Percentiles rank a stretch among this genome's conserved stretches.
phyloP scores from a whole-genome alignment of 2,329 filamentous ascomycete genomes.

The Gremmenia infestans region DNA sequence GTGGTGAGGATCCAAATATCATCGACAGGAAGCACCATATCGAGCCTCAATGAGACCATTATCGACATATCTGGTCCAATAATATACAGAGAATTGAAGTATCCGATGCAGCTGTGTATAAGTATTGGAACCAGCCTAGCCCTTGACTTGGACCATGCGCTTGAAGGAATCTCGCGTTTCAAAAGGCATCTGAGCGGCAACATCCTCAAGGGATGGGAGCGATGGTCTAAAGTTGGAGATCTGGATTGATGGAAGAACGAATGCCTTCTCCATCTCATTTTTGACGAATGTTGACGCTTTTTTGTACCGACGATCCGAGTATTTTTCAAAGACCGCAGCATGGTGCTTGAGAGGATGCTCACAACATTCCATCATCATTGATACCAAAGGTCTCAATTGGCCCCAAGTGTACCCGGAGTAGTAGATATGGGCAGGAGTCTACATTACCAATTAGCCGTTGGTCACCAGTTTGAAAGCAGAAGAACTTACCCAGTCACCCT shows the following conservation, averaged over 20 bases:
- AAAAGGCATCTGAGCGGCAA: constrained; percentile 19
- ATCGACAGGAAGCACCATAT: constrained; percentile 21
- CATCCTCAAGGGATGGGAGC: constrained; percentile 21
- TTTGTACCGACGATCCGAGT: constrained; percentile 82
- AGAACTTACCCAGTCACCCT: constrained; percentile 82
- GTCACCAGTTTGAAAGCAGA: background rate
- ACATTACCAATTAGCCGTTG: constrained; percentile 13
- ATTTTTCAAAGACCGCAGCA: constrained; percentile 84
- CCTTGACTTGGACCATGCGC: constrained; percentile 27
- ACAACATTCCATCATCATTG: constrained; percentile 82
- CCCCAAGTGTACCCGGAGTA: constrained; percentile 90
- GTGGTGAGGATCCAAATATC: constrained; percentile 21
- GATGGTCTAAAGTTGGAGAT: constrained; percentile 19
- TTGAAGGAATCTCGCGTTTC: constrained; percentile 25
- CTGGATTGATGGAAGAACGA: constrained; percentile 37
- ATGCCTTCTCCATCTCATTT: constrained; percentile 61
- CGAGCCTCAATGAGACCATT: constrained; percentile 13
- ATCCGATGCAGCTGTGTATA: constrained; percentile 3
- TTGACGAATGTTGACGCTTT: constrained; percentile 76
- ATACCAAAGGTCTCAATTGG: constrained; percentile 74
- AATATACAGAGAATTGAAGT: constrained; percentile 31
- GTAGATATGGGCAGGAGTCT: constrained; percentile 80
- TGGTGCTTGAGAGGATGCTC: constrained; percentile 78
- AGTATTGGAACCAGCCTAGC: constrained; percentile 7
- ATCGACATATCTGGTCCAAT: constrained; percentile 26